Base-by-base conservation (phyloP, 2,329 filamentous ascomycete species). In the Calonectria fujianensis region DNA sequence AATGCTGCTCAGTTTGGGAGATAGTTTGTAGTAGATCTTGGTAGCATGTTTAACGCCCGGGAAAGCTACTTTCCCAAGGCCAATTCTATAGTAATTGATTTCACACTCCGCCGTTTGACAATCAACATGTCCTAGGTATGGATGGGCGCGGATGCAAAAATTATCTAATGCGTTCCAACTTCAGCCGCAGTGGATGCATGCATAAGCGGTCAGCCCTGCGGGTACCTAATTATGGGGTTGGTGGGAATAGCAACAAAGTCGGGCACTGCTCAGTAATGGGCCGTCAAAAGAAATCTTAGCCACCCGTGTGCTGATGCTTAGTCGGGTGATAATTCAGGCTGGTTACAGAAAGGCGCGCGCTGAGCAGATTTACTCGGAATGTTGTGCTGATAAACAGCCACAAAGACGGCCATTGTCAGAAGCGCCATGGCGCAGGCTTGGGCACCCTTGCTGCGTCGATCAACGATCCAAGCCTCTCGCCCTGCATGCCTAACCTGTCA, bases 1-100 rank as follows among this genome's bases (percentile, higher is more conserved):
- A 20, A 63, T 31, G 35, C 57, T 29, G 57, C 37, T 41, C 57
- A 63, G 16, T 41, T 63, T 18, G 57, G 57, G 3, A 63, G 35
- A 63, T 41, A 18, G 10, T n/a, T 27, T 20, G 9, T 16, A 7
- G 16, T n/a, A 20, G 5, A 45, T 20, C 16, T 45, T 10, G 10
- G 41, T 9, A n/a, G 8, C 18, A n/a, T 20, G 18, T 24, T 24
- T 5, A 24, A 18, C 9, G 6, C 3, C 20, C 13, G 20, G n/a
- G 9, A 3, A 13, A 9, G 24, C 10, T 1, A 11, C n/a, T n/a
- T 48, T 8, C 20, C 20, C 20, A 48, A 48, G 1, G 41, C 20
- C 7, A n/a, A 20, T 48, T 48, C 41, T 11, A 41, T 14, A 16
- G 20, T 48, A 6, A n/a, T 20, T n/a, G 3, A n/a, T 9, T n/a